phyloP scores from a whole-genome alignment of 805 yeast species.

The Lachancea fermentati region DNA sequence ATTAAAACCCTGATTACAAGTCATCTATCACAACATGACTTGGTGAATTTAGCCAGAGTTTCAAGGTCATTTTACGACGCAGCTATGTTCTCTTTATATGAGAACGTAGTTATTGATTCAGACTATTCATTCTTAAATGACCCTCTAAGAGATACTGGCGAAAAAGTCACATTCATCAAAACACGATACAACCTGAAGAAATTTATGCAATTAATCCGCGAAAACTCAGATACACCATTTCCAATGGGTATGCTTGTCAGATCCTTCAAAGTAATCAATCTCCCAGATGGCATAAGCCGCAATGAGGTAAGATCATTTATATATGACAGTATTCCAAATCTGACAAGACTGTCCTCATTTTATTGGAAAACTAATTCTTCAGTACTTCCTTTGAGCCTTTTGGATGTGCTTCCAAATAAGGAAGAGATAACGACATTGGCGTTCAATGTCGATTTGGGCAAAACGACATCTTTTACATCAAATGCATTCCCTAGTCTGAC shows the following conservation, averaged over 20 bases:
- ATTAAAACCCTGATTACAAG: constrained; percentile 32
- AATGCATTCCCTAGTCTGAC: constrained; percentile 27
- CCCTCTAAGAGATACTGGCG: constrained; percentile 29
- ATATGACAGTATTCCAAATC: constrained; percentile 24
- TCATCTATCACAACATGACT: constrained; percentile 36
- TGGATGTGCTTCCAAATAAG: constrained; percentile 32
- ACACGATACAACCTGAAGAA: constrained; percentile 37
- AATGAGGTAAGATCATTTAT: constrained; percentile 32
- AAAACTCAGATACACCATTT: constrained; percentile 1
- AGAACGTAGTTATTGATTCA: constrained; percentile 27
- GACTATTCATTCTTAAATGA: constrained; percentile 35
- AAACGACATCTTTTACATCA: constrained; percentile 6
- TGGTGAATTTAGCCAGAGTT: constrained; percentile 31
- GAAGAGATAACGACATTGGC: constrained; percentile 23
- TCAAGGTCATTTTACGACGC: constrained; percentile 30
- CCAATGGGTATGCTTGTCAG: constrained; percentile 17
- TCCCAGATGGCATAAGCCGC: constrained; percentile 40
- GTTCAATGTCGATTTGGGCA: constrained; percentile 30
- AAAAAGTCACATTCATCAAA: constrained; percentile 30
- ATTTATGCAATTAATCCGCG: constrained; percentile 24
- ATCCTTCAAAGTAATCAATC: constrained; percentile 31
- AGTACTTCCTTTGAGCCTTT: constrained; percentile 30
- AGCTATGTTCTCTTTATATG: constrained; percentile 34
- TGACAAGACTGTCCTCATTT: constrained; percentile 24
- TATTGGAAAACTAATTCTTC: constrained; percentile 33